Conservation (phyloP, 1,284 basidiomycete species). For the Cryptococcus jaspeensis region DNA sequence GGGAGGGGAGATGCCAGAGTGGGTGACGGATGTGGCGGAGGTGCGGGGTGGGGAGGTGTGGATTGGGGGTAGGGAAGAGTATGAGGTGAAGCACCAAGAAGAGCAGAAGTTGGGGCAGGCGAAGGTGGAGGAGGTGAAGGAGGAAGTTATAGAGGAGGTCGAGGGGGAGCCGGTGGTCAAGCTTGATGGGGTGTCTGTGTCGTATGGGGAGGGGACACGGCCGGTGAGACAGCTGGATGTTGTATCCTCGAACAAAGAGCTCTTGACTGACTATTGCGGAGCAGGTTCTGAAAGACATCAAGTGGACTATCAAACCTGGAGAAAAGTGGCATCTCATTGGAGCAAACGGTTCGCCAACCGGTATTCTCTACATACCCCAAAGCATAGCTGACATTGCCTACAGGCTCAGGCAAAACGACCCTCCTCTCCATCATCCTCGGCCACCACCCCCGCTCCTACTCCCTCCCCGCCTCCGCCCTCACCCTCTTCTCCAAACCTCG, state of each 20-base stretch:
- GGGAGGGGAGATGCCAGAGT: slow-evolving; percentile 77
- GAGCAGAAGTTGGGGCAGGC: background rate
- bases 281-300: slow-evolving; percentile 69
- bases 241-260: background rate
- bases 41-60: slow-evolving; percentile 58
- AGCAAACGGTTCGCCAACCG: slow-evolving; percentile 65
- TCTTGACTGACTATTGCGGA: background rate
- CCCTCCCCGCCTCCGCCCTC: slow-evolving; percentile 57
- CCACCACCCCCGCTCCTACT: slow-evolving; percentile 91
- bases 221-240: slow-evolving; percentile 21
- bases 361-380: background rate
- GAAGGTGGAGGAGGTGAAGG: slow-evolving; percentile 57
- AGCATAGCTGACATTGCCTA: background rate
- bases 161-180: slow-evolving; percentile 58
- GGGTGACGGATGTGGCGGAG: slow-evolving; percentile 69
- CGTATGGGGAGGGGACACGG: slow-evolving; percentile 64
- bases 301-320: slow-evolving; percentile 75
- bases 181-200: slow-evolving; percentile 67
- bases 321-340: slow-evolving; percentile 86
- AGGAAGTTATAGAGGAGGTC: slow-evolving; percentile 29
- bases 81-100: slow-evolving; percentile 24
- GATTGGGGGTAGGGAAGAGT: slow-evolving; percentile 56
- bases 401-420: slow-evolving; percentile 95
- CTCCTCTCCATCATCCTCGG: slow-evolving; percentile 88
- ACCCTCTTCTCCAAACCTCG: slow-evolving; percentile 70